Evolutionary conservation across 306 rosid species (phyloP).

Genomic region (Rubus idaeus): DNA sequence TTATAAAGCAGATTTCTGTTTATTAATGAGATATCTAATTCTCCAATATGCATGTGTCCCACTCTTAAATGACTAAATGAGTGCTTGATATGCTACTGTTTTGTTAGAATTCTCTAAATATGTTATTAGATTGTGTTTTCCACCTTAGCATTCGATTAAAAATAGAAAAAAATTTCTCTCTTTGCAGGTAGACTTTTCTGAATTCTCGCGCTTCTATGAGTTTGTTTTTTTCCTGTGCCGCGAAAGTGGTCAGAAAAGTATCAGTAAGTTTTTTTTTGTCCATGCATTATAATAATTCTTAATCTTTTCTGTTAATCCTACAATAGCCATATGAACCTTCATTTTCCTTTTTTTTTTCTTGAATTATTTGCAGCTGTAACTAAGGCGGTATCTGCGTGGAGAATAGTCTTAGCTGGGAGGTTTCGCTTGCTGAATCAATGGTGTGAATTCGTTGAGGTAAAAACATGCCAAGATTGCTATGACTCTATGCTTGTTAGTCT

Average conservation of each 20-base stretch:
- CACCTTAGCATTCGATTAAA: not conserved
- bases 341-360: constrained; percentile 20
- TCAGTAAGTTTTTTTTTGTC: constrained; percentile 50
- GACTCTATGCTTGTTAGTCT: constrained; percentile 6
- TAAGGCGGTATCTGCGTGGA: constrained; percentile 85
- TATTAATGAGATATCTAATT: not conserved
- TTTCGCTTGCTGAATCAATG: constrained; percentile 75
- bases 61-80: not conserved
- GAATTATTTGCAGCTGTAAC: constrained; percentile 63
- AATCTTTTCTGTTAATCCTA: constrained; percentile 17
- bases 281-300: not conserved
- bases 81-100: constrained; percentile 6
- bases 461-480: constrained; percentile 17
- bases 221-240: constrained; percentile 88
- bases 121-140: constrained; percentile 19
- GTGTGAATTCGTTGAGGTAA: constrained; percentile 97
- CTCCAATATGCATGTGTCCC: not conserved
- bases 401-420: constrained; percentile 77
- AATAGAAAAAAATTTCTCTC: not conserved
- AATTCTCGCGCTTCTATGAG: constrained; percentile 84
- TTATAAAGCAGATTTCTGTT: constrained; percentile 20
- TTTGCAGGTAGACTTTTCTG: constrained; percentile 63
- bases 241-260: constrained; percentile 93
- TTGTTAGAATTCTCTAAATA: constrained; percentile 12
- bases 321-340: not conserved